These are phyloP conservation scores for Pseudotsuga menziesii DNA, from an alignment of 75 land plant genomes.

Conservation along the genomic window DNA sequence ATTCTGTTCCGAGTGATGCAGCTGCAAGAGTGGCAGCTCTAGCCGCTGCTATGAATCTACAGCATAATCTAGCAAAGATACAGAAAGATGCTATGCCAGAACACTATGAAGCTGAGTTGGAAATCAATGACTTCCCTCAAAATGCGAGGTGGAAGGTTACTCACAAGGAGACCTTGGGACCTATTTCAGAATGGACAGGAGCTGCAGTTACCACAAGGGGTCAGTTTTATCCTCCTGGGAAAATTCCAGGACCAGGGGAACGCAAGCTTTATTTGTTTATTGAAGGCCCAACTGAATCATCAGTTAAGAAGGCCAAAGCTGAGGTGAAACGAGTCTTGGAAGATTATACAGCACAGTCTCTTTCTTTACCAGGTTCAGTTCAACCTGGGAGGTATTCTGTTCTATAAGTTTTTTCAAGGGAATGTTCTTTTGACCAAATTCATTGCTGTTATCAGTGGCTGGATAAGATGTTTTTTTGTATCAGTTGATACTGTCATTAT, in stretches of 20 bases:
- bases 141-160: slow-evolving; percentile 98
- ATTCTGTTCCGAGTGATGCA: slow-evolving; percentile 42
- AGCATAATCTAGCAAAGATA: slow-evolving; percentile 84
- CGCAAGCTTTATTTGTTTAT: slow-evolving; percentile 91
- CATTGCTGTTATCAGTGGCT: no score
- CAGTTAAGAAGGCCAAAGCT: slow-evolving; percentile 92
- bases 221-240: slow-evolving; percentile 87
- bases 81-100: slow-evolving; percentile 89
- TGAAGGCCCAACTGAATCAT: slow-evolving; percentile 88
- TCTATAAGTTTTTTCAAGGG: slow-evolving; percentile 23
- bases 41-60: slow-evolving; percentile 91
- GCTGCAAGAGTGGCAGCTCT: slow-evolving; percentile 75
- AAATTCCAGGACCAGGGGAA: slow-evolving; percentile 76
- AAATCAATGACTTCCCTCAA: slow-evolving; percentile 98
- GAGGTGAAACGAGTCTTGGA: slow-evolving; percentile 86
- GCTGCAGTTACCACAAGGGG: slow-evolving; percentile 98
- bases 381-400: slow-evolving; percentile 98
- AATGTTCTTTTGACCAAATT: no score
- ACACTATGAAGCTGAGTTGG: slow-evolving; percentile 95
- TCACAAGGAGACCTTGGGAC: slow-evolving; percentile 96
- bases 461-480: no score
- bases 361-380: slow-evolving; percentile 63
- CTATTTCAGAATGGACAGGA: slow-evolving; percentile 97
- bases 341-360: slow-evolving; percentile 67
- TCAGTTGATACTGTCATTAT: no score